These are phyloP conservation scores for Panellus pusillus DNA, from an alignment of 768 basidiomycete species.

Conservation along the genomic window DNA sequence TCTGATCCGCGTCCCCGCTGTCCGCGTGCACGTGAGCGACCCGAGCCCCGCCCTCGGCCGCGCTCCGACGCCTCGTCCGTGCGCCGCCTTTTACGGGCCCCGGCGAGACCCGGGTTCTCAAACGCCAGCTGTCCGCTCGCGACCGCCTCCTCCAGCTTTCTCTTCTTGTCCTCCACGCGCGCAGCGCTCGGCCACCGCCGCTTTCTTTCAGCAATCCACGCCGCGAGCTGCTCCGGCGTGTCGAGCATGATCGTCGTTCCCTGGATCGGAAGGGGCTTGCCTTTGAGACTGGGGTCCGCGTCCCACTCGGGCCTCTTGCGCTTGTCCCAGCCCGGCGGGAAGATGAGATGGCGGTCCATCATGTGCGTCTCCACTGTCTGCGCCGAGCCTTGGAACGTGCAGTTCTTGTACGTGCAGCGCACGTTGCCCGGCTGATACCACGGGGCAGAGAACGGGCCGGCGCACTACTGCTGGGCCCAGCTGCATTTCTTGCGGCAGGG, in stretches of 20 bases:
- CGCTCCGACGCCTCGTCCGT: constrained; percentile 25
- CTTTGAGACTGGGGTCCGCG: constrained; percentile 78
- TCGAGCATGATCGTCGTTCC: constrained; percentile 79
- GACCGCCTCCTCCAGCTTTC: constrained; percentile 73
- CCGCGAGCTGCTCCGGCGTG: constrained; percentile 76
- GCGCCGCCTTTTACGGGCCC: constrained; percentile 41
- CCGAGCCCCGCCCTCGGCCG: neutral
- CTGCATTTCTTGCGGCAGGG: neutral
- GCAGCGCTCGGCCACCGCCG: constrained; percentile 76
- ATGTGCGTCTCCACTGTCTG: constrained; percentile 76
- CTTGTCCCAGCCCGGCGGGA: constrained; percentile 70
- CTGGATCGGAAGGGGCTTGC: constrained; percentile 72
- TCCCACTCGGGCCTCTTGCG: constrained; percentile 67
- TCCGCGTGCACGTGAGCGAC: constrained; percentile 31
- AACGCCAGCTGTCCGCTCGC: constrained; percentile 74
- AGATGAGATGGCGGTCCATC: constrained; percentile 90
- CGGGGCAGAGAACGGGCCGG: constrained; percentile 19
- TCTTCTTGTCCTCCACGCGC: constrained; percentile 77
- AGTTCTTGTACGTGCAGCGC: constrained; percentile 64
- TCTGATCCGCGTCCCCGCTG: constrained; percentile 19
- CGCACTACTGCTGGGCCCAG: neutral
- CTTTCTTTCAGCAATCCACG: constrained; percentile 89
- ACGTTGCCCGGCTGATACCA: constrained; percentile 66
- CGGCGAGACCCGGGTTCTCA: constrained; percentile 40
- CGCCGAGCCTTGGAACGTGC: constrained; percentile 65